A percentile compares a stretch with the other conserved stretches of the same genome.
phyloP scores from a whole-genome alignment of 768 basidiomycete species.

The Infundibulicybe gibba region DNA sequence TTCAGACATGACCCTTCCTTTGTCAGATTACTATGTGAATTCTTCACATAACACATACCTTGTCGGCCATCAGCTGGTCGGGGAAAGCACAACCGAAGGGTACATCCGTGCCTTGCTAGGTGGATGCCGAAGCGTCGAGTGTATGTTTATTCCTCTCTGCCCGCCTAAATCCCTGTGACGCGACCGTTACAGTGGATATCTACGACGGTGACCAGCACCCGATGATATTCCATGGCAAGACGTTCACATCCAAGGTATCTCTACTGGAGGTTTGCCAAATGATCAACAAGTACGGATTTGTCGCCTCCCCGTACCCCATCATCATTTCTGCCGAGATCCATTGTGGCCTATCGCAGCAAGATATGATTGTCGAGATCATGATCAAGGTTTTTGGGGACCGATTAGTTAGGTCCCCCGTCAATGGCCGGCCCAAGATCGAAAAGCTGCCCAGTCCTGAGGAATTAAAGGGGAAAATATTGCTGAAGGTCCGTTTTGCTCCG shows the following conservation, averaged over 20 bases:
- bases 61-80: slow-evolving; percentile 82
- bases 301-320: slow-evolving; percentile 90
- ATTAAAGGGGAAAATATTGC: slow-evolving; percentile 71
- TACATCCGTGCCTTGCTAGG: slow-evolving; percentile 90
- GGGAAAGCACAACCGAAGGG: slow-evolving; percentile 86
- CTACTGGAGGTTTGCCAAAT: slow-evolving; percentile 82
- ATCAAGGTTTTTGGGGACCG: slow-evolving; percentile 40
- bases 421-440: slow-evolving; percentile 43
- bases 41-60: slow-evolving; percentile 94
- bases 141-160: slow-evolving; percentile 46
- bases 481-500: slow-evolving; percentile 61
- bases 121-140: slow-evolving; percentile 90
- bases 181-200: slow-evolving; percentile 67
- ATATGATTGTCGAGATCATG: slow-evolving; percentile 46
- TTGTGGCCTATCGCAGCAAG: slow-evolving; percentile 61
- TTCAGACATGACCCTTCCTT: slow-evolving; percentile 87
- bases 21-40: slow-evolving; percentile 85
- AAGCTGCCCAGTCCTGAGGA: slow-evolving; percentile 85
- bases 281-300: slow-evolving; percentile 90
- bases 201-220: slow-evolving; percentile 87
- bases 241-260: slow-evolving; percentile 83
- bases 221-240: slow-evolving; percentile 90
- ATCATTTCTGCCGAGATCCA: slow-evolving; percentile 98
- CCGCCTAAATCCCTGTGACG: neutral
- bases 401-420: slow-evolving; percentile 26